phyloP scores from a whole-genome alignment of 352 stramenopile genomes.

The Pythium myriotylum region DNA sequence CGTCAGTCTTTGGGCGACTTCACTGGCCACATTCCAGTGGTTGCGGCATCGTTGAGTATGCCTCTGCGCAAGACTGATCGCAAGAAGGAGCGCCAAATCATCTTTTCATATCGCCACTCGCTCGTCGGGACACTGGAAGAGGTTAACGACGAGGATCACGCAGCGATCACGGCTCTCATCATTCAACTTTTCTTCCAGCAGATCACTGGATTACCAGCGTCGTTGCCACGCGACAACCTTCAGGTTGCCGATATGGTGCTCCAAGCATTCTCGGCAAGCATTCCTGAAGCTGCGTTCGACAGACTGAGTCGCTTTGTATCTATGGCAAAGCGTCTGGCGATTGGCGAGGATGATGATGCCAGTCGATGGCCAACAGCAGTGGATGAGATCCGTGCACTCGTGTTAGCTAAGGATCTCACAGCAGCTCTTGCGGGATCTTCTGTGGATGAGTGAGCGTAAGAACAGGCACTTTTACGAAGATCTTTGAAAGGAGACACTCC shows the following conservation, averaged over 20 bases:
- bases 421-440: constrained; percentile 1
- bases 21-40: constrained; percentile 49
- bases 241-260: constrained; percentile 46
- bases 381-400: constrained; percentile 21
- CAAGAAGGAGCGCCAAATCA: constrained; percentile 79
- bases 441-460: background rate
- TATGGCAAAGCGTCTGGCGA: constrained; percentile 6
- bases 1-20: constrained; percentile 67
- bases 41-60: constrained; percentile 71
- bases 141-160: constrained; percentile 24
- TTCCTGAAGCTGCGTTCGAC: constrained; percentile 8
- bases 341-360: constrained; percentile 17
- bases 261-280: constrained; percentile 33
- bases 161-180: constrained; percentile 35
- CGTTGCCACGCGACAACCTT: constrained; percentile 44
- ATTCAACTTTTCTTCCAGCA: constrained; percentile 80
- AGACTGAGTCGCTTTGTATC: constrained; percentile 12
- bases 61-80: constrained; percentile 78
- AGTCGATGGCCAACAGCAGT: constrained; percentile 9
- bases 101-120: constrained; percentile 64
- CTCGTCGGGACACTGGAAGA: constrained; percentile 47
- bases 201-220: constrained; percentile 45
- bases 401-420: constrained; percentile 29
- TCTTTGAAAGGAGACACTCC: no score
- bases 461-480: no score